phyloP scores from a whole-genome alignment of 2,329 filamentous ascomycete species.

The Berkeleyomyces rouxiae region DNA sequence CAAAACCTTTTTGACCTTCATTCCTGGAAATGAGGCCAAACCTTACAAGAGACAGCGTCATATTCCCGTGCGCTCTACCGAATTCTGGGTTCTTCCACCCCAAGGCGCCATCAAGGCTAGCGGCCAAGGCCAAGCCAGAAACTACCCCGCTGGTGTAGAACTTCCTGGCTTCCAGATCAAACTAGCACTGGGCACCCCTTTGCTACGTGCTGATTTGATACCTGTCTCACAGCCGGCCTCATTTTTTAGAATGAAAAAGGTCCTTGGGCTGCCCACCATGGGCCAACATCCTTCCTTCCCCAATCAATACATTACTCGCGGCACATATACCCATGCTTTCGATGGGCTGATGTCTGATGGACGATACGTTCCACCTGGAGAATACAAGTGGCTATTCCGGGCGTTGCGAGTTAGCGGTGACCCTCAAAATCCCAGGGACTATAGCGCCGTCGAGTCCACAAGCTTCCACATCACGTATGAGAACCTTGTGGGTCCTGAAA shows the following conservation, averaged over 20 bases:
- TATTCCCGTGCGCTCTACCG: conserved; percentile 20
- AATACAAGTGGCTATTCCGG: conserved; percentile 32
- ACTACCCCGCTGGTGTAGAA: conserved; percentile 19
- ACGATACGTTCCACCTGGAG: conserved; percentile 30
- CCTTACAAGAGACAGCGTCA: conserved; percentile 16
- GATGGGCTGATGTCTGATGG: conserved; percentile 32
- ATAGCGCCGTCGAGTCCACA: conserved; percentile 27
- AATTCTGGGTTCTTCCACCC: conserved; percentile 16
- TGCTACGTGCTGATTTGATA: conserved; percentile 24
- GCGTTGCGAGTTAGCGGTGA: conserved; percentile 37
- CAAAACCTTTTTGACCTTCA: conserved; percentile 18
- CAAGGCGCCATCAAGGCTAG: conserved; percentile 7
- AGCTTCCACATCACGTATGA: conserved; percentile 30
- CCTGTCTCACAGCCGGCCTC: neutral
- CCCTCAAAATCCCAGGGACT: conserved; percentile 26
- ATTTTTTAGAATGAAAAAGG: conserved; percentile 15
- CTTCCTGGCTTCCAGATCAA: conserved; percentile 23
- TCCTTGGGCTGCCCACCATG: conserved; percentile 25
- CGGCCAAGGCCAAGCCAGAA: conserved; percentile 8
- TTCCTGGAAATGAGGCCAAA: conserved; percentile 17
- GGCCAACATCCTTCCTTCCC: conserved; percentile 30
- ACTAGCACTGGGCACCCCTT: conserved; percentile 25
- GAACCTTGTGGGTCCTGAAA: neutral
- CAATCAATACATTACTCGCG: conserved; percentile 16
- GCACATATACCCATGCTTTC: conserved; percentile 22